Evolutionary conservation across 2,329 filamentous ascomycete genomes (phyloP).

Genomic region (Ophiostoma australiae): DNA sequence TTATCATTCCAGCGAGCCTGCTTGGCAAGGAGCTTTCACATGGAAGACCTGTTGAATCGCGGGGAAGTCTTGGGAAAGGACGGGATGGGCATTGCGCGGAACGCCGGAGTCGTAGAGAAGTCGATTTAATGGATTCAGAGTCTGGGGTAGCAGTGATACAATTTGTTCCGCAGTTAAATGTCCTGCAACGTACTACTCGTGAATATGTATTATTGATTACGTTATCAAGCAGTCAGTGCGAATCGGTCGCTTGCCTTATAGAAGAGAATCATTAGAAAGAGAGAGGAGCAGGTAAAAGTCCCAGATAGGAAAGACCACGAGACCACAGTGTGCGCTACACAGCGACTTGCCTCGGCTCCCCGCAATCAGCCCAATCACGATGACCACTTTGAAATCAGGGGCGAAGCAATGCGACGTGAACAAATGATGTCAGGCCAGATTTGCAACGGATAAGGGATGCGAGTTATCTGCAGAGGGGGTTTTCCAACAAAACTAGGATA

Average conservation of each 20-base stretch:
- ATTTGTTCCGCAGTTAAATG: too few relatives aligned
- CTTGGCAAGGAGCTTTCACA: neutral
- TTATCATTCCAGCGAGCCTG: neutral
- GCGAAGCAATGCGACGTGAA: neutral
- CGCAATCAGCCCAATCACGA: constrained; percentile 14
- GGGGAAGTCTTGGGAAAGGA: neutral
- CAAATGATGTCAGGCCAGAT: neutral
- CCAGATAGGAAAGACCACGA: neutral
- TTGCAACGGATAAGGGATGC: neutral
- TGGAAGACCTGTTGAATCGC: neutral
- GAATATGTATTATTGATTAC: neutral
- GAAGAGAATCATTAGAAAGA: neutral
- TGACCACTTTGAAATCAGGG: constrained; percentile 3
- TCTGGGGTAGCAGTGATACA: neutral
- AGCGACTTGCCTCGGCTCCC: constrained; percentile 5
- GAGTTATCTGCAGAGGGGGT: neutral
- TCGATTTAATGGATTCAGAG: neutral
- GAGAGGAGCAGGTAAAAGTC: neutral
- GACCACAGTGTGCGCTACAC: neutral
- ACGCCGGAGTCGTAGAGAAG: neutral
- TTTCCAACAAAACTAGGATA: neutral
- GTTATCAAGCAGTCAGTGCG: neutral
- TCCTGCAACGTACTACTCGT: too few relatives aligned
- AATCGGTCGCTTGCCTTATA: neutral
- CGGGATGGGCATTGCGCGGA: neutral